Evolutionary conservation across 1,139 yeast species (phyloP).

Genomic region (Saccharomyces pastorianus): DNA sequence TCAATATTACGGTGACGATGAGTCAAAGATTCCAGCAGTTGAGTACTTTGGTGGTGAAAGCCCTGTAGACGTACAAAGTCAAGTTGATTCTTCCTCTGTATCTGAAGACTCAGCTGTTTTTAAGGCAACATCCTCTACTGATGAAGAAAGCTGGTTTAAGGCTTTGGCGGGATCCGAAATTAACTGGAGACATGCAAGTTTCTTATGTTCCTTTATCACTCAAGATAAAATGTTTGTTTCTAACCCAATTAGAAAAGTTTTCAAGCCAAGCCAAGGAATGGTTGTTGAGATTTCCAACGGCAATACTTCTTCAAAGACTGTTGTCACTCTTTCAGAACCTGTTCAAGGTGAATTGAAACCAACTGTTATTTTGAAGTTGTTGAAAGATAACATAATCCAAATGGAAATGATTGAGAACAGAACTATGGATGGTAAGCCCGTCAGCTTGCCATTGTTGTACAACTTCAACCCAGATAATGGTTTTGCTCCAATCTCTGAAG

Average conservation of each 20-base stretch:
- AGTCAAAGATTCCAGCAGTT: constrained; percentile 67
- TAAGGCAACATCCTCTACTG: constrained; percentile 45
- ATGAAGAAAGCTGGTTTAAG: constrained; percentile 60
- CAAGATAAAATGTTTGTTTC: constrained; percentile 74
- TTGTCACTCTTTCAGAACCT: constrained; percentile 58
- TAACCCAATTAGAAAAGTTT: constrained; percentile 72
- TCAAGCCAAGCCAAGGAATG: constrained; percentile 55
- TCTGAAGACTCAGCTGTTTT: constrained; percentile 38
- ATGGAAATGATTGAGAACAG: constrained; percentile 81
- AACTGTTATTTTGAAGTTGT: constrained; percentile 56
- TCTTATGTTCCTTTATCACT: constrained; percentile 70
- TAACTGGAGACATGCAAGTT: constrained; percentile 89
- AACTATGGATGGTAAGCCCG: constrained; percentile 68
- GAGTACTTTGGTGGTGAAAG: constrained; percentile 79
- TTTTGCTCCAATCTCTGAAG: constrained; percentile 87
- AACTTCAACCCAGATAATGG: constrained; percentile 78
- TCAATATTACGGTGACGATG: constrained; percentile 66
- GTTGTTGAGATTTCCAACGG: constrained; percentile 56
- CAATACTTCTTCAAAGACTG: constrained; percentile 46
- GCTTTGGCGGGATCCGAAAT: constrained; percentile 70
- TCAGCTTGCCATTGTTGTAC: constrained; percentile 69
- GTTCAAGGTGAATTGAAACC: constrained; percentile 65
- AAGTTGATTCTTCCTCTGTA: constrained; percentile 25
- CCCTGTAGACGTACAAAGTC: constrained; percentile 37
- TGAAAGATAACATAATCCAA: constrained; percentile 43